Evolutionary conservation across 1,284 basidiomycete species (phyloP).

Genomic region (Cystobasidium pallidum): DNA sequence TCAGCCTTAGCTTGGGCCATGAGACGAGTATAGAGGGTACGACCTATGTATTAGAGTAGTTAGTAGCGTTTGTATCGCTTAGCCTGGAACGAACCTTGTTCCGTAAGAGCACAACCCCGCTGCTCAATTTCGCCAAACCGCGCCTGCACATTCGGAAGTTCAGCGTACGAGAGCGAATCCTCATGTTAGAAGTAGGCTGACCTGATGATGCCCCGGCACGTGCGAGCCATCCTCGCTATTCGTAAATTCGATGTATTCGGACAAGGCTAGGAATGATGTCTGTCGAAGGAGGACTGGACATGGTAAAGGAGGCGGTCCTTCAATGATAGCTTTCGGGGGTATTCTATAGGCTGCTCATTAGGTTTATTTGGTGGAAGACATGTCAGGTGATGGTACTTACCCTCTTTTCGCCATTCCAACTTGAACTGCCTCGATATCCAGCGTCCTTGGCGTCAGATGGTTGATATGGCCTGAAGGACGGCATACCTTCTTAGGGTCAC

Average conservation of each 20-base stretch:
- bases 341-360: constrained; percentile 51
- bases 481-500: too few species aligned
- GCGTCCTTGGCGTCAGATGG: constrained; percentile 59
- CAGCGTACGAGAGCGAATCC: background rate
- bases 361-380: background rate
- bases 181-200: constrained; percentile 18
- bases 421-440: constrained; percentile 59
- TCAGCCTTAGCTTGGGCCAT: constrained; percentile 48
- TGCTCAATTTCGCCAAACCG: constrained; percentile 61
- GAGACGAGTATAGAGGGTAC: constrained; percentile 54
- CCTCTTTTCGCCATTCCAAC: constrained; percentile 55
- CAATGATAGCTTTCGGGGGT: constrained; percentile 58
- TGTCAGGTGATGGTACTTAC: background rate
- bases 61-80: background rate
- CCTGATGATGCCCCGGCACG: constrained; percentile 54
- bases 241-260: constrained; percentile 57
- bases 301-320: constrained; percentile 56
- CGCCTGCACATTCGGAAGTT: constrained; percentile 48
- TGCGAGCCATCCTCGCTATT: constrained; percentile 40
- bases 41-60: constrained; percentile 40
- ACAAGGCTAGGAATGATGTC: constrained; percentile 58
- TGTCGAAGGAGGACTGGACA: constrained; percentile 59
- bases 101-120: constrained; percentile 58
- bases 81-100: constrained; percentile 50
- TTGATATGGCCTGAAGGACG: constrained; percentile 57